Conservation (phyloP, 441 rosid genomes). For the Manihot esculenta region DNA sequence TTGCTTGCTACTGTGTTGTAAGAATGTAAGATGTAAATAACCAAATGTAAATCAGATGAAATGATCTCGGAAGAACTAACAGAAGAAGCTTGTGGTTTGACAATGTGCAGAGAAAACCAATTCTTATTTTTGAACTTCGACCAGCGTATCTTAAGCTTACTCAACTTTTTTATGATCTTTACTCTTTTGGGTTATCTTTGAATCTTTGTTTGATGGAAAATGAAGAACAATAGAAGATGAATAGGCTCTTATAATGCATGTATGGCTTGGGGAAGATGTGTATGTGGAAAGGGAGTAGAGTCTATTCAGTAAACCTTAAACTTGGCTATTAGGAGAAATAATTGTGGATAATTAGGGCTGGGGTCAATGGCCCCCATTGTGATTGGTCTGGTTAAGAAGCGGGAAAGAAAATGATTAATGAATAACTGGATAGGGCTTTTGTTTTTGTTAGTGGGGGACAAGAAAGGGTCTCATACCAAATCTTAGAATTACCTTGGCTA, state of each 20-base stretch:
- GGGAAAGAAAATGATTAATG: constrained; percentile 32
- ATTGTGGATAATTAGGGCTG: constrained; percentile 9
- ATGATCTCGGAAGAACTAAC: constrained; percentile 18
- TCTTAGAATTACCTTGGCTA: background rate
- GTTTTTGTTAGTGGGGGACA: constrained; percentile 30
- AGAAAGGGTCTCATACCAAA: constrained; percentile 15
- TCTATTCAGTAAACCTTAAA: constrained; percentile 22
- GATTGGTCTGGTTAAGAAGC: constrained; percentile 28
- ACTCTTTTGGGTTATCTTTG: background rate
- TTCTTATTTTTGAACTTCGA: constrained; percentile 12
- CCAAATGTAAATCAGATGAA: constrained; percentile 22
- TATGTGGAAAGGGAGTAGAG: constrained; percentile 16
- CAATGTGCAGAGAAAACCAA: constrained; percentile 13
- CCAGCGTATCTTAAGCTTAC: background rate
- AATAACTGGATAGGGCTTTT: constrained; percentile 28
- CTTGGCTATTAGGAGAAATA: constrained; percentile 20
- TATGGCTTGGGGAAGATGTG: no score
- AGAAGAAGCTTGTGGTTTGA: constrained; percentile 18
- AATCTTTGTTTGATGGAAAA: background rate
- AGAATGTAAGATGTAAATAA: constrained; percentile 34
- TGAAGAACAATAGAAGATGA: background rate
- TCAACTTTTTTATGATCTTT: background rate
- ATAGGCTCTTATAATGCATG: background rate
- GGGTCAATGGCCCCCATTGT: constrained; percentile 19
- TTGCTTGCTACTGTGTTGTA: constrained; percentile 20